phyloP scores from a whole-genome alignment of 805 yeast species.

The Maudiozyma turicensis region DNA sequence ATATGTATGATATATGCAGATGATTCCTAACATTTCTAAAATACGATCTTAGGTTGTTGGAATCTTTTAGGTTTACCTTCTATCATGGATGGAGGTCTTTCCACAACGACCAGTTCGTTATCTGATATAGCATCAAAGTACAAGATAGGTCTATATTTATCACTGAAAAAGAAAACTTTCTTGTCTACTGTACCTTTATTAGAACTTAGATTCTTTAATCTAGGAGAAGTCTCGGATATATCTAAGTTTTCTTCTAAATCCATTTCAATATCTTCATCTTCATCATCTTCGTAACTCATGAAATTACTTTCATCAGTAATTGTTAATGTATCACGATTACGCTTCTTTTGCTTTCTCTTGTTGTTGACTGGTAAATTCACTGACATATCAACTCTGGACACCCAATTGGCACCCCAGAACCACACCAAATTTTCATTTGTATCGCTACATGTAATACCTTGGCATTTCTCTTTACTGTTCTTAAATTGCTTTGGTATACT shows the following conservation, averaged over 20 bases:
- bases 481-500: constrained; percentile 58
- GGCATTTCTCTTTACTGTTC: constrained; percentile 52
- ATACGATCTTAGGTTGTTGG: constrained; percentile 44
- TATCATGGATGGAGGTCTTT: constrained; percentile 56
- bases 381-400: constrained; percentile 60
- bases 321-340: constrained; percentile 35
- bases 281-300: constrained; percentile 27
- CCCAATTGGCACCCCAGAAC: constrained; percentile 85
- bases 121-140: constrained; percentile 45
- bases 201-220: constrained; percentile 14
- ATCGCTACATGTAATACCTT: constrained; percentile 53
- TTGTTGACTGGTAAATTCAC: constrained; percentile 42
- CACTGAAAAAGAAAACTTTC: constrained; percentile 60
- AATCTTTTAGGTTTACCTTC: constrained; percentile 53
- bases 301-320: constrained; percentile 33
- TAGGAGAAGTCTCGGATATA: constrained; percentile 4
- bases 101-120: constrained; percentile 61
- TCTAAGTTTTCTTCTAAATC: constrained; percentile 12
- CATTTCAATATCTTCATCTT: constrained; percentile 23
- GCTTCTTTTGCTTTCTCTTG: constrained; percentile 29
- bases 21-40: constrained; percentile 22
- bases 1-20: background rate
- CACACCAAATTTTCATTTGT: constrained; percentile 43
- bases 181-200: constrained; percentile 22
- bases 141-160: constrained; percentile 65